Evolutionary conservation across 257 asterid species (phyloP).

Genomic region (Perilla frutescens): DNA sequence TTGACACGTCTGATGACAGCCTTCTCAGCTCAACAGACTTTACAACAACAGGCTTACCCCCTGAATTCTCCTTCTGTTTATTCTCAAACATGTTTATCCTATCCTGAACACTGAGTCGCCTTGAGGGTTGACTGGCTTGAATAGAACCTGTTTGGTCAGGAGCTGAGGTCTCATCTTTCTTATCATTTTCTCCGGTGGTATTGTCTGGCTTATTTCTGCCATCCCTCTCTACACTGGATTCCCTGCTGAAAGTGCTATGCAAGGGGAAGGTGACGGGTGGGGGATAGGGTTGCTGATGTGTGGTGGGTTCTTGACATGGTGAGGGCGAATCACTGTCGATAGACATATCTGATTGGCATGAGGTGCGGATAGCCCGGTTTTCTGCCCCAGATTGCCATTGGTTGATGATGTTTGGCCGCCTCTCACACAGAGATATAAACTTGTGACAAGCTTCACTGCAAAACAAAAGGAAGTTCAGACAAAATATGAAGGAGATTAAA

Average conservation of each 20-base stretch:
- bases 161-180: slow-evolving; percentile 44
- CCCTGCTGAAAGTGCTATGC: slow-evolving; percentile 36
- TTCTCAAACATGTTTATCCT: slow-evolving; percentile 86
- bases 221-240: slow-evolving; percentile 48
- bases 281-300: slow-evolving; percentile 37
- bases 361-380: slow-evolving; percentile 61
- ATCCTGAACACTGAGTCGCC: slow-evolving; percentile 93
- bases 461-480: slow-evolving; percentile 16
- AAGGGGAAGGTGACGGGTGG: slow-evolving; percentile 37
- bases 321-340: slow-evolving; percentile 40
- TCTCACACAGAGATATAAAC: slow-evolving; percentile 64
- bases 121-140: slow-evolving; percentile 56
- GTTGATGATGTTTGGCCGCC: slow-evolving; percentile 61
- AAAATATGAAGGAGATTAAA: slow-evolving; percentile 7
- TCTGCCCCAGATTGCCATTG: slow-evolving; percentile 54
- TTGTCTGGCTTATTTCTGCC: slow-evolving; percentile 30
- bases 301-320: slow-evolving; percentile 40
- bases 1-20: slow-evolving; percentile 72
- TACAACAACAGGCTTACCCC: slow-evolving; percentile 61
- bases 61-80: slow-evolving; percentile 86
- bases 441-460: slow-evolving; percentile 88
- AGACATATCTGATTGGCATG: slow-evolving; percentile 64
- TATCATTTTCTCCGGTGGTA: slow-evolving; percentile 35
- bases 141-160: slow-evolving; percentile 41
- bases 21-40: slow-evolving; percentile 77